These are phyloP conservation scores for Lachancea cidri DNA, from an alignment of 805 yeast species.

Conservation along the genomic window DNA sequence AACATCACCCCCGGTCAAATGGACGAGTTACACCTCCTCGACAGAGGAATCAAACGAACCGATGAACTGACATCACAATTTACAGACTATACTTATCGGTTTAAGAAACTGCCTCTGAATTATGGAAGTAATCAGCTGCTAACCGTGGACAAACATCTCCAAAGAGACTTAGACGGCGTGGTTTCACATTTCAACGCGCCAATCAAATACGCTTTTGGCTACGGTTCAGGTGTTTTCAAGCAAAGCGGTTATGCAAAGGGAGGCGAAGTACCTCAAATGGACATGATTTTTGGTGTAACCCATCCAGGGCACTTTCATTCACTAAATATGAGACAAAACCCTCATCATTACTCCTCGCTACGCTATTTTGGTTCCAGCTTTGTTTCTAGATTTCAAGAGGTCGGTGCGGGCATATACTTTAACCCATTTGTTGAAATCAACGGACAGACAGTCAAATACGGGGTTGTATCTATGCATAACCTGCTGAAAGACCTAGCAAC, in stretches of 20 bases:
- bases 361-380: slow-evolving; percentile 54
- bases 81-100: slow-evolving; percentile 25
- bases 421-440: slow-evolving; percentile 78
- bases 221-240: slow-evolving; percentile 89
- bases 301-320: slow-evolving; percentile 74
- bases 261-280: slow-evolving; percentile 62
- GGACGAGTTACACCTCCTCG: slow-evolving; percentile 20
- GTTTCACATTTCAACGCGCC: slow-evolving; percentile 63
- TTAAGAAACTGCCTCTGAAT: slow-evolving; percentile 47
- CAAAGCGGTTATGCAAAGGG: slow-evolving; percentile 50
- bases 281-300: slow-evolving; percentile 76
- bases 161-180: slow-evolving; percentile 43
- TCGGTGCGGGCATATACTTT: slow-evolving; percentile 90
- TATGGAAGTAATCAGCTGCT: slow-evolving; percentile 58
- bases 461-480: slow-evolving; percentile 64
- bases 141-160: slow-evolving; percentile 39
- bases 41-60: slow-evolving; percentile 22
- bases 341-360: slow-evolving; percentile 72
- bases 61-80: slow-evolving; percentile 24
- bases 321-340: slow-evolving; percentile 58
- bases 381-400: slow-evolving; percentile 53
- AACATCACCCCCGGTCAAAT: too few species aligned
- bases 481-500: slow-evolving; percentile 65
- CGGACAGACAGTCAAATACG: slow-evolving; percentile 70
- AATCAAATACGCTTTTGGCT: slow-evolving; percentile 78